Percentiles rank a stretch among this genome's conserved stretches.
These are phyloP conservation scores for Globisporangium uncinulatum DNA, from an alignment of 352 stramenopile genomes.

Conservation along the genomic window DNA sequence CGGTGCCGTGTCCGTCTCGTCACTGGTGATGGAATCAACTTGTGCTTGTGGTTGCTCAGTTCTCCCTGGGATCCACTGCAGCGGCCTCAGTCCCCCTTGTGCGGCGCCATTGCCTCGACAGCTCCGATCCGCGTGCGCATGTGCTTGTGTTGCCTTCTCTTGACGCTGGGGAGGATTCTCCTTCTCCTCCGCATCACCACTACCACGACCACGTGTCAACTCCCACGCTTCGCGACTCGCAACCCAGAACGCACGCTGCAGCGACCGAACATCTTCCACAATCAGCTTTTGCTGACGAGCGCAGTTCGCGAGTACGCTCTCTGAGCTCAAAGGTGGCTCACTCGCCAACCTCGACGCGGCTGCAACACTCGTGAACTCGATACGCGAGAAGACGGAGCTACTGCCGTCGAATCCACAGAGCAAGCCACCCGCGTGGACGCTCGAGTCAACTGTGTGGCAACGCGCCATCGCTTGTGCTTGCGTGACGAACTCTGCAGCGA, in stretches of 20 bases:
- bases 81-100: neutral
- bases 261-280: slow-evolving; percentile 22
- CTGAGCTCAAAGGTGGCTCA: slow-evolving; percentile 1
- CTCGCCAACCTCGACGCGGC: neutral
- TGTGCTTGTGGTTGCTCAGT: neutral
- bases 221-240: slow-evolving; percentile 22
- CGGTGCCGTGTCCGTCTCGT: neutral
- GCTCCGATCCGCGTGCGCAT: neutral
- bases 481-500: slow-evolving; percentile 4
- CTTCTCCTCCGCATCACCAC: no score
- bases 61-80: neutral
- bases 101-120: neutral
- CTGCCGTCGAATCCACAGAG: neutral
- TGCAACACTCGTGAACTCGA: neutral
- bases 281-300: slow-evolving; percentile 24
- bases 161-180: neutral
- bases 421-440: neutral
- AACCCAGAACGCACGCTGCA: slow-evolving; percentile 31
- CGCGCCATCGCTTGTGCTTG: neutral
- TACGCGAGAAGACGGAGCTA: neutral
- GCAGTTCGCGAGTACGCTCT: slow-evolving; percentile 27
- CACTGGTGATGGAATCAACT: neutral
- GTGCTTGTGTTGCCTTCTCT: neutral
- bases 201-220: neutral
- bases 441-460: neutral